Conservation (phyloP, 2,329 filamentous ascomycete genomes). For the Ascochyta koolunga region DNA sequence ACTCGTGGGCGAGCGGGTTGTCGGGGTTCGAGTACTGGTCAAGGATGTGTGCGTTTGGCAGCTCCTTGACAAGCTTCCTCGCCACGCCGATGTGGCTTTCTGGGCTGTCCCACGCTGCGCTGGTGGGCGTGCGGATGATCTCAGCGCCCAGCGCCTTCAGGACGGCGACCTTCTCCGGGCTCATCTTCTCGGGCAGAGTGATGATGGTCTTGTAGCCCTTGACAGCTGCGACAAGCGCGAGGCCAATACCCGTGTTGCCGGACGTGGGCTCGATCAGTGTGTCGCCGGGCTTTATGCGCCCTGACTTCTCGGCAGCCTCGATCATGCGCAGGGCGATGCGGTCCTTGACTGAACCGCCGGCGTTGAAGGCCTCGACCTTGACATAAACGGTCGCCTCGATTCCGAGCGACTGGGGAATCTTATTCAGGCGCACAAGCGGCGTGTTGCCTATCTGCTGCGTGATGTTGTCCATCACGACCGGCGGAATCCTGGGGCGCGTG, state of each 20-base stretch:
- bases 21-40: slow-evolving; percentile 94
- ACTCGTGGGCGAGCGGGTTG: slow-evolving; percentile 93
- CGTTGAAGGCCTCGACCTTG: slow-evolving; percentile 93
- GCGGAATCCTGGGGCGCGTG: slow-evolving; percentile 59
- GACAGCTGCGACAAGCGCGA: slow-evolving; percentile 91
- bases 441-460: slow-evolving; percentile 93
- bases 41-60: slow-evolving; percentile 95
- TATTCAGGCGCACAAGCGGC: slow-evolving; percentile 92
- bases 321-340: slow-evolving; percentile 97
- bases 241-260: slow-evolving; percentile 96
- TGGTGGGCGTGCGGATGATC: slow-evolving; percentile 95
- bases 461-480: slow-evolving; percentile 68
- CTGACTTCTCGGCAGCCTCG: slow-evolving; percentile 88
- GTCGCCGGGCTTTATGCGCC: slow-evolving; percentile 95
- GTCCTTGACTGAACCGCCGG: slow-evolving; percentile 92
- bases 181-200: slow-evolving; percentile 99
- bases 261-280: slow-evolving; percentile 97
- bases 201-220: slow-evolving; percentile 99
- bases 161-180: slow-evolving; percentile 94
- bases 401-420: slow-evolving; percentile 86
- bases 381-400: slow-evolving; percentile 89
- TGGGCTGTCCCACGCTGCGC: slow-evolving; percentile 91
- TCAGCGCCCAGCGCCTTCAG: slow-evolving; percentile 92
- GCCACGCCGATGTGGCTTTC: slow-evolving; percentile 98
- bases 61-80: slow-evolving; percentile 85